Percentiles rank a stretch among this genome's conserved stretches.
Conservation (phyloP, 441 rosid genomes). For the Adansonia rubrostipa region DNA sequence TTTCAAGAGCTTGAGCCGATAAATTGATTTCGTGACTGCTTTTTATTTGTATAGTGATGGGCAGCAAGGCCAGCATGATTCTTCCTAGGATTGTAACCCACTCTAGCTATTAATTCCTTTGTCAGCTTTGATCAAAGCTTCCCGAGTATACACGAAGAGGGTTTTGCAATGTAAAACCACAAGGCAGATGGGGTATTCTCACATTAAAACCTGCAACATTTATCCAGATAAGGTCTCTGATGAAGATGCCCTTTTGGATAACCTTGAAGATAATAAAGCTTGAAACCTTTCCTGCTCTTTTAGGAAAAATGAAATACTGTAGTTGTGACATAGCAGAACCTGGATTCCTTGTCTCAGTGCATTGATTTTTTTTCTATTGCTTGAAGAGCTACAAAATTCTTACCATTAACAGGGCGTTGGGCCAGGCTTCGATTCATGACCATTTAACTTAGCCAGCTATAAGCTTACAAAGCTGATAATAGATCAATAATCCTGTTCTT, state of each 20-base stretch:
- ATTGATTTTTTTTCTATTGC: neutral
- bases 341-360: neutral
- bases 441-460: constrained; percentile 1
- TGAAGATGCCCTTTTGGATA: constrained; percentile 18
- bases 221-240: constrained; percentile 5
- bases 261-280: constrained; percentile 11
- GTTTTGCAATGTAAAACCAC: neutral
- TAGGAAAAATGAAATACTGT: neutral
- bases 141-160: neutral
- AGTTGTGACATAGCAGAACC: neutral
- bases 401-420: neutral
- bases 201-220: neutral
- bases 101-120: neutral
- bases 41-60: neutral
- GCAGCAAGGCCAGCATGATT: neutral
- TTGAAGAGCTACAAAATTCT: constrained; percentile 6
- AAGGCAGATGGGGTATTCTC: neutral
- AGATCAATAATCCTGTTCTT: constrained; percentile 6
- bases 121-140: constrained; percentile 8
- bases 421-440: neutral
- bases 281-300: constrained; percentile 9
- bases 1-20: neutral
- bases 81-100: neutral
- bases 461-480: neutral
- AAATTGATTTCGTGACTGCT: constrained; percentile 14